phyloP scores from a whole-genome alignment of 2,329 filamentous ascomycete genomes.

The Hymenoscyphus scutula region DNA sequence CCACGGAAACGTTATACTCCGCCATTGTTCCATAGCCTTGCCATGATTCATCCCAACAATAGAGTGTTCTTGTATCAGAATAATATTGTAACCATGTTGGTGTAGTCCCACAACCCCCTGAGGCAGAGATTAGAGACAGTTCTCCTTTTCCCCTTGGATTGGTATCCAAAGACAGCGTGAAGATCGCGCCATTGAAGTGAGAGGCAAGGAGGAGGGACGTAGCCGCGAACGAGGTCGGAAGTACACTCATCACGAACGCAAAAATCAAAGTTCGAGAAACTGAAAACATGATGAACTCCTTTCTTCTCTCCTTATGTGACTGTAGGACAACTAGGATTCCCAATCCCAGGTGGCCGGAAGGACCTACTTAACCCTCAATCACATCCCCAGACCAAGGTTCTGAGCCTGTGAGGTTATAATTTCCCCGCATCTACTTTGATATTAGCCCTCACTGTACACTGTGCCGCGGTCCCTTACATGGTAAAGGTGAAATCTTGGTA shows the following conservation, averaged over 20 bases:
- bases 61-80: constrained; percentile 40
- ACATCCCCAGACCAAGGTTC: constrained; percentile 7
- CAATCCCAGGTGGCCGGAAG: constrained; percentile 4
- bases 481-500: neutral
- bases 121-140: constrained; percentile 24
- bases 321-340: constrained; percentile 4
- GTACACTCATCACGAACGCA: constrained; percentile 7
- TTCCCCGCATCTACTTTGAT: constrained; percentile 15
- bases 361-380: constrained; percentile 17
- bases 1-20: constrained; percentile 30
- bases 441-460: constrained; percentile 12
- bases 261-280: constrained; percentile 5
- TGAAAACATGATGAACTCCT: constrained; percentile 13
- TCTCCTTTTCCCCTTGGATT: constrained; percentile 10
- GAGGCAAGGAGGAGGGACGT: constrained; percentile 16
- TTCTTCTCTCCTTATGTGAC: neutral
- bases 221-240: constrained; percentile 12
- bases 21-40: constrained; percentile 38
- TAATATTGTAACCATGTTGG: constrained; percentile 45
- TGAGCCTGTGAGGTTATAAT: constrained; percentile 1
- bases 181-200: constrained; percentile 44
- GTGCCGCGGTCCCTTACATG: constrained; percentile 5
- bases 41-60: constrained; percentile 42
- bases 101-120: constrained; percentile 39
- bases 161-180: constrained; percentile 38